Base-by-base conservation (phyloP, 208 protist species). In the Trypanosoma scelopori region DNA sequence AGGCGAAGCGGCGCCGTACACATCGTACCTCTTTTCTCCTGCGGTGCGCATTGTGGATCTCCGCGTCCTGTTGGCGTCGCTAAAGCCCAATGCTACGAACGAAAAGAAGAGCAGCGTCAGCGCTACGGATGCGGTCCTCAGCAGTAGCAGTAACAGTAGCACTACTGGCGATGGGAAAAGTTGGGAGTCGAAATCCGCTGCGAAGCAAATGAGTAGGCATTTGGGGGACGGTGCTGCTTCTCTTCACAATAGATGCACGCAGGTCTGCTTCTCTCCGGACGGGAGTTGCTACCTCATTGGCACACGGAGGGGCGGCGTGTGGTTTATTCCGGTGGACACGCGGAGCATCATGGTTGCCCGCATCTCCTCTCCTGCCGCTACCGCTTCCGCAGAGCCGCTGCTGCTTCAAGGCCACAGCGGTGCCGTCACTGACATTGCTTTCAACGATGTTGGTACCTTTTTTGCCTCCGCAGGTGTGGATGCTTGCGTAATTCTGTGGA, bases 1-100 rank as follows among this genome's bases (percentile, higher is more conserved):
- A 55, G 57, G 66, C 25, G 52, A 65, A 22, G 56, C 39, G 35
- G 71, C 23, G 46, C 42, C 48, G 57, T 69, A 85, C 56, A 47
- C 73, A 13, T 71, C 80, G 9, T 90, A 87, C 60, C 71, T 90
- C 55, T 90, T 87, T 56, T 69, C 77, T 1, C 75, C 79, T 9
- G 55, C 73, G 18, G 76, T 65, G 15, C 70, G 67, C 2, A 51
- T 81, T n/a, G 30, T 80, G 9, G 80, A 85, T 42, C 63, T 85
- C n/a, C 57, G 62, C 15, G 46, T 62, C 15, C 39, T 77, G 28
- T 51, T 22, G 20, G 6, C n/a, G 5, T 42, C 55, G 12, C 5
- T 25, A 51, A 37, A 37, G 9, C 9, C 9, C 32, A 37, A 37
- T 37, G 32, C 32, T 9, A 9, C 32, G 32, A 9, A 37, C 3